Conservation (phyloP, 768 basidiomycete genomes). For the Lactarius deliciosus region DNA sequence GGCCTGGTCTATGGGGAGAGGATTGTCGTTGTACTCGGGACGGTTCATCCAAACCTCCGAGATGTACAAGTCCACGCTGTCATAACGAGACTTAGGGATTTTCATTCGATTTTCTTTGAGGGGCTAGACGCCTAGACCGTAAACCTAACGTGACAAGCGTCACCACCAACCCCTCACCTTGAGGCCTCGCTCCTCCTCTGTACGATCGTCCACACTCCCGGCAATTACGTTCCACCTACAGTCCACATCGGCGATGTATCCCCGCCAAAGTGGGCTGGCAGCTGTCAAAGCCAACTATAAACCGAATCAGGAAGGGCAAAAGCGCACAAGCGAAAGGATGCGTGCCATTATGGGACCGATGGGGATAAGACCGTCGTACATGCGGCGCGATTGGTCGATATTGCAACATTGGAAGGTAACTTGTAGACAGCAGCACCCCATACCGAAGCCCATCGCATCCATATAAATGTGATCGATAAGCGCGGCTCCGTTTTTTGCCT, state of each 20-base stretch:
- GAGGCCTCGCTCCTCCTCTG: conserved; percentile 88
- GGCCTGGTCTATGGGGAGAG: conserved; percentile 71
- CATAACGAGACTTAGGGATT: conserved; percentile 97
- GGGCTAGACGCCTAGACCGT: conserved; percentile 50
- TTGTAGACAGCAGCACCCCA: conserved; percentile 98
- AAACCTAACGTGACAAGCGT: conserved; percentile 18
- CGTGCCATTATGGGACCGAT: conserved; percentile 92
- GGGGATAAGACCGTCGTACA: conserved; percentile 96
- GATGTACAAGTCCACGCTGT: conserved; percentile 92
- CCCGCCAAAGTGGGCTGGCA: conserved; percentile 92
- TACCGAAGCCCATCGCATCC: conserved; percentile 99
- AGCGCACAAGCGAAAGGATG: neutral
- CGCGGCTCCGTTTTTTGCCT: conserved; percentile 89
- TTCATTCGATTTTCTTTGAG: conserved; percentile 67
- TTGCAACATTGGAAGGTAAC: conserved; percentile 97
- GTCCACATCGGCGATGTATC: conserved; percentile 94
- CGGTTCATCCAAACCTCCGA: conserved; percentile 84
- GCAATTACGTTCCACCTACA: conserved; percentile 99
- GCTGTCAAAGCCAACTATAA: conserved; percentile 87
- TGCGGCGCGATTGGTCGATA: conserved; percentile 83
- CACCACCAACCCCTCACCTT: conserved; percentile 49
- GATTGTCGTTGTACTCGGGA: conserved; percentile 91
- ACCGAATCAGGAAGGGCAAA: conserved; percentile 2
- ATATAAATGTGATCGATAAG: conserved; percentile 90
- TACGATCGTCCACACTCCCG: conserved; percentile 97